phyloP scores from a whole-genome alignment of 1,139 yeast genomes.

The Geotrichum bryndzae region DNA sequence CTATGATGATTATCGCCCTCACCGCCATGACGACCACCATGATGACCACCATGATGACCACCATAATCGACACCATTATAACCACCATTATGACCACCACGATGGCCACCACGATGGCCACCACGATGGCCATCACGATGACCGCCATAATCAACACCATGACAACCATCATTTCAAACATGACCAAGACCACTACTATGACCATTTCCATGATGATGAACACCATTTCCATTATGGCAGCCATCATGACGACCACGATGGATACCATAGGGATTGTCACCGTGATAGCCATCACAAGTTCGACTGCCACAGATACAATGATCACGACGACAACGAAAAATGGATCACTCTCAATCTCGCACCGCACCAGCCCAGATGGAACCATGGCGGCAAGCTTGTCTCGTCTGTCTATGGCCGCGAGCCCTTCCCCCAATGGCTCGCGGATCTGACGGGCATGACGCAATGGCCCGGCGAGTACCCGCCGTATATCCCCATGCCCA shows the following conservation, averaged over 20 bases:
- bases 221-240: background rate
- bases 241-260: background rate
- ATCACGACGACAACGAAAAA: conserved; percentile 7
- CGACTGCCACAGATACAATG: background rate
- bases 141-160: background rate
- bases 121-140: background rate
- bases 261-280: background rate
- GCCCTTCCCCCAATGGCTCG: conserved; percentile 69
- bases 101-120: too few relatives aligned
- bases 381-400: background rate
- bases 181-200: conserved; percentile 1
- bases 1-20: too few relatives aligned
- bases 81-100: too few relatives aligned
- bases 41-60: too few relatives aligned
- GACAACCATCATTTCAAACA: background rate
- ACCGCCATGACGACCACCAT: too few relatives aligned
- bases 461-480: conserved; percentile 85
- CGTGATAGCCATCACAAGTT: background rate
- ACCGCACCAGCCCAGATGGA: background rate
- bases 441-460: conserved; percentile 61
- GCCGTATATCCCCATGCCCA: conserved; percentile 77
- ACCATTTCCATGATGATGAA: background rate
- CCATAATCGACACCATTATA: too few relatives aligned
- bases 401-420: conserved; percentile 9
- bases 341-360: background rate